Percentiles rank a stretch among this genome's conserved stretches.
These are phyloP conservation scores for Phytophthora tentaculata DNA, from an alignment of 352 stramenopile genomes.

Conservation along the genomic window DNA sequence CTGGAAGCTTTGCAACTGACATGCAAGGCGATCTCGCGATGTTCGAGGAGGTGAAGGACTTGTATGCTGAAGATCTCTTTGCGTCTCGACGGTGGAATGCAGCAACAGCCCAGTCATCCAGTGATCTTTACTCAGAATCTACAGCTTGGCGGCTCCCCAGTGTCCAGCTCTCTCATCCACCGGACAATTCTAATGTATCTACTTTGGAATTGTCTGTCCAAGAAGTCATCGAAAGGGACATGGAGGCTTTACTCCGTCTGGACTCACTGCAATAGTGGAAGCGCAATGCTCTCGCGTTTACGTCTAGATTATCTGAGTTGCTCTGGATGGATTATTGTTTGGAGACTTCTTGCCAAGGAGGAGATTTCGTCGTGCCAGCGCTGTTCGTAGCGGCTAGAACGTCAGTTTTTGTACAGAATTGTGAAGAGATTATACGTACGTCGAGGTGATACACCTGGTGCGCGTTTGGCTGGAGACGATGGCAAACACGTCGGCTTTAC, in stretches of 20 bases:
- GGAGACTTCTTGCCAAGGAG: slow-evolving; percentile 17
- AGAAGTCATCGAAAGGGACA: slow-evolving; percentile 33
- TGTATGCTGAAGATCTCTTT: slow-evolving; percentile 48
- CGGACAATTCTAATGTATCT: neutral
- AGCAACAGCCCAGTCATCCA: neutral
- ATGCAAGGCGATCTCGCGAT: slow-evolving; percentile 43
- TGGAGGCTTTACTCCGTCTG: slow-evolving; percentile 26
- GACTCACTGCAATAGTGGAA: slow-evolving; percentile 1
- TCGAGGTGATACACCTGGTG: slow-evolving; percentile 25
- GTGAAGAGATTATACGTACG: slow-evolving; percentile 23
- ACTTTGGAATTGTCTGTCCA: slow-evolving; percentile 26
- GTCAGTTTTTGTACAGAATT: slow-evolving; percentile 6
- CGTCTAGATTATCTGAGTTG: slow-evolving; percentile 25
- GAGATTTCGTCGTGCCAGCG: slow-evolving; percentile 30
- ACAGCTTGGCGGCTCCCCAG: neutral
- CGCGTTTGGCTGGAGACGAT: slow-evolving; percentile 29
- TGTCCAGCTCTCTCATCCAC: neutral
- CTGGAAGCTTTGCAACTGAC: slow-evolving; percentile 24
- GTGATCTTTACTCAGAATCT: slow-evolving; percentile 5
- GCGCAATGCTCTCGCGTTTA: neutral
- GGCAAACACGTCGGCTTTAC: slow-evolving; percentile 43
- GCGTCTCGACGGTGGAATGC: slow-evolving; percentile 29
- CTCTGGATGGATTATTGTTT: slow-evolving; percentile 10
- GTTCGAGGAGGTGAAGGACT: slow-evolving; percentile 50
- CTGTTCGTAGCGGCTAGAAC: neutral